A percentile compares a stretch with the other conserved stretches of the same genome.
Evolutionary conservation across 305 asterid genomes (phyloP).

Genomic region (Vinca major): DNA sequence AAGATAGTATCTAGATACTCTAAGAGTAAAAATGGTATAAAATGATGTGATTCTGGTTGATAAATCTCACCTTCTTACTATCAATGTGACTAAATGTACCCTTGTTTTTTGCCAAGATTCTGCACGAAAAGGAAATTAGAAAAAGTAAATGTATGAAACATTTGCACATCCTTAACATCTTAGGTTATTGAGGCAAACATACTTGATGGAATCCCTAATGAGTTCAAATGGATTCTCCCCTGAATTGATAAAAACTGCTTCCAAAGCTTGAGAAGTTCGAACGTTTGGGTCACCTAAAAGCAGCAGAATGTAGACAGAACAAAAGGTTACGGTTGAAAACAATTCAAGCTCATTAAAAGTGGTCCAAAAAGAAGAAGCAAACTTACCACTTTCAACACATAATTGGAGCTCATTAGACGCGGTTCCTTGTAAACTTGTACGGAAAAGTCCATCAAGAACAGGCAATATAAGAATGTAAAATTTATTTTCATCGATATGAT

Average conservation of each 20-base stretch:
- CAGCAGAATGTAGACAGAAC: not conserved
- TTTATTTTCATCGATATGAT: conserved; percentile 18
- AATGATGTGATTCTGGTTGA: not conserved
- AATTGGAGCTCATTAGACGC: conserved; percentile 40
- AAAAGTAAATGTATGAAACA: not conserved
- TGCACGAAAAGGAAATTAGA: conserved; percentile 10
- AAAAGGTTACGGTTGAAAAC: not conserved
- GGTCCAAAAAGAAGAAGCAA: conserved; percentile 5
- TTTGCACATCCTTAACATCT: not conserved
- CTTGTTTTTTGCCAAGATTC: conserved; percentile 38
- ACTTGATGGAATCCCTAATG: conserved; percentile 50
- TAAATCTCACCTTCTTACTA: conserved; percentile 30
- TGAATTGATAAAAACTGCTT: conserved; percentile 40
- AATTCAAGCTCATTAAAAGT: not conserved
- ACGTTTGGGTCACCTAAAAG: conserved; percentile 39
- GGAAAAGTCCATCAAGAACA: conserved; percentile 40
- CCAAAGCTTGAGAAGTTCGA: conserved; percentile 32
- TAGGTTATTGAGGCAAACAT: conserved; percentile 15
- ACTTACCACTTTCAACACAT: conserved; percentile 50
- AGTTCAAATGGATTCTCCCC: conserved; percentile 57
- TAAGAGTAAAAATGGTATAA: not conserved
- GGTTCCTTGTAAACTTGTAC: conserved; percentile 48
- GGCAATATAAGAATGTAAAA: conserved; percentile 46
- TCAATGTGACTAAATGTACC: conserved; percentile 34
- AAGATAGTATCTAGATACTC: conserved; percentile 2